Conservation (phyloP, 306 rosid species). For the Abrus precatorius region DNA sequence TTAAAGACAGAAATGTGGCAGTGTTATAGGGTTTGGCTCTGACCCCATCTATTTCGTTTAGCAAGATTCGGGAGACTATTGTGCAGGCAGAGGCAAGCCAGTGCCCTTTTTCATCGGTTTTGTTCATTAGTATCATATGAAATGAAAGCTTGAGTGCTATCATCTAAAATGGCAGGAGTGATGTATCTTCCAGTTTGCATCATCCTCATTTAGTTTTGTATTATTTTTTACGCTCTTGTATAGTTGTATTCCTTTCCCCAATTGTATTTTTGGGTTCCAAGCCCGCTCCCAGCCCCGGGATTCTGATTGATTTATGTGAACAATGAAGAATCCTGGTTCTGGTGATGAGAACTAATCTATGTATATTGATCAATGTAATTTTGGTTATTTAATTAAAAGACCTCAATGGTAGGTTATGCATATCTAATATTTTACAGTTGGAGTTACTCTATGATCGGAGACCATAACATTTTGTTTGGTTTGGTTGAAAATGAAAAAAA, state of each 20-base stretch:
- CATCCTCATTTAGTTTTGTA: conserved; percentile 25
- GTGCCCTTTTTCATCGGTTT: neutral
- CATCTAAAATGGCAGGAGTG: conserved; percentile 25
- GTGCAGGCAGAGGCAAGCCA: conserved; percentile 38
- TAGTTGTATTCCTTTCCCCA: neutral
- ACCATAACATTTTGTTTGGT: neutral
- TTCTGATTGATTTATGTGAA: neutral
- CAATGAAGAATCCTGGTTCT: conserved; percentile 35
- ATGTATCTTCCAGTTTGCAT: conserved; percentile 11
- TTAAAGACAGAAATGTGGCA: neutral
- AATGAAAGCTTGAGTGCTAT: conserved; percentile 34
- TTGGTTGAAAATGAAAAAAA: no score
- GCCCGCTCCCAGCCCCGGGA: neutral
- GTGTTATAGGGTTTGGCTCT: conserved; percentile 21
- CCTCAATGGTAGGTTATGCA: neutral
- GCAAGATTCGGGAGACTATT: conserved; percentile 40
- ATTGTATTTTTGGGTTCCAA: neutral
- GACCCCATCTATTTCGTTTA: conserved; percentile 38
- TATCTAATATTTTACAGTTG: neutral
- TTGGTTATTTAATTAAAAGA: neutral
- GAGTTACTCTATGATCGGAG: neutral
- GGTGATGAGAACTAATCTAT: conserved; percentile 14
- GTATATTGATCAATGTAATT: conserved; percentile 36
- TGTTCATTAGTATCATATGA: conserved; percentile 26
- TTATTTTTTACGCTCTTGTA: conserved; percentile 1